Evolutionary conservation across 1,284 basidiomycete genomes (phyloP).

Genomic region (Ceraceosorus bombacis): DNA sequence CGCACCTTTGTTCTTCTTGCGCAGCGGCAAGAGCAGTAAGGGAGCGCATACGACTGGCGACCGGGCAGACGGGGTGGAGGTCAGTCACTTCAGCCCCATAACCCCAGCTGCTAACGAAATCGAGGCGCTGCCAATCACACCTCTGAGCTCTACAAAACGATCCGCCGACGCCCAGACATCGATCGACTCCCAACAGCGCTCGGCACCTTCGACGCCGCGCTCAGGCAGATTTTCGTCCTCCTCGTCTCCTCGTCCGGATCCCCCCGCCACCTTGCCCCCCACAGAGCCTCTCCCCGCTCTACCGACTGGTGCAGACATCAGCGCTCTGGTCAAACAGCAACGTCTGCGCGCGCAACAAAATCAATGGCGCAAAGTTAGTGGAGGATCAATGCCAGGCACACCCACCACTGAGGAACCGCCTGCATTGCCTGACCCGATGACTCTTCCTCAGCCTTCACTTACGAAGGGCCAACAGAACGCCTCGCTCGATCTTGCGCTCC

Average conservation of each 20-base stretch:
- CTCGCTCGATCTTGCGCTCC: too few relatives aligned
- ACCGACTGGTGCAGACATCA: neutral
- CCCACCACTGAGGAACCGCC: too few relatives aligned
- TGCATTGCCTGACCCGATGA: too few relatives aligned
- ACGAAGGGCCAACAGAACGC: too few relatives aligned
- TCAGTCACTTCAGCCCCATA: constrained; percentile 23
- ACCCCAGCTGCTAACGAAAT: constrained; percentile 15
- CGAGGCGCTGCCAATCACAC: constrained; percentile 17
- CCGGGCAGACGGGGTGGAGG: too few relatives aligned
- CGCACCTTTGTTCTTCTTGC: constrained; percentile 15
- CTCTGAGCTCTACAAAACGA: constrained; percentile 26
- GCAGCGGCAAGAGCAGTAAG: neutral
- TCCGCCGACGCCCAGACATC: constrained; percentile 11
- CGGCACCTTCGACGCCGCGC: too few relatives aligned
- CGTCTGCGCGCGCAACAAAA: constrained; percentile 12
- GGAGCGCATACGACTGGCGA: too few relatives aligned
- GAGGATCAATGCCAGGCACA: too few relatives aligned
- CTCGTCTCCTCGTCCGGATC: constrained; percentile 15
- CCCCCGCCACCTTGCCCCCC: neutral
- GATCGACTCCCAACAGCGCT: too few relatives aligned
- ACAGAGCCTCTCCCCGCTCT: constrained; percentile 2
- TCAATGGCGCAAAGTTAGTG: constrained; percentile 10
- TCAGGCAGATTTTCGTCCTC: constrained; percentile 8
- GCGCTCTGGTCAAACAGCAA: constrained; percentile 1
- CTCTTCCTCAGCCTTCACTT: too few relatives aligned